Evolutionary conservation across 768 basidiomycete species (phyloP), one percentile per base, ranked within the genome.

Genomic region (Coprinellus micaceus): DNA sequence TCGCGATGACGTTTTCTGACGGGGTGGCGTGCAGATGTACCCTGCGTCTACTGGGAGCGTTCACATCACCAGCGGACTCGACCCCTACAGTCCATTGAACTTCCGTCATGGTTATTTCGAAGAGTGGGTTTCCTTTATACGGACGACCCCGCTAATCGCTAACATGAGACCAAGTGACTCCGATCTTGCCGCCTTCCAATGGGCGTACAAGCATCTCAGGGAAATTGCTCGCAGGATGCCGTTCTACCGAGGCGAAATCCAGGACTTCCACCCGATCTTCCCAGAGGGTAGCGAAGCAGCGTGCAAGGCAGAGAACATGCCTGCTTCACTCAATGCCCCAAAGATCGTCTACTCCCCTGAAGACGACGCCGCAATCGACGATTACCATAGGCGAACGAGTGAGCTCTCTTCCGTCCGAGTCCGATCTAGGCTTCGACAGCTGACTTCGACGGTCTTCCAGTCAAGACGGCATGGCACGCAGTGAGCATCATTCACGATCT

Each of bases 201-300:
- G 81, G 74, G 71, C 63, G 0, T 87, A 85, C 66, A 88, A 87
- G 60, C 76, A 74, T 52, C 53, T 64, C 3, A 75, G 84, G 1
- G 85, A 88, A 67, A 59, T 82, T 10, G 69, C 72, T 3, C 77
- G 86, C 33, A 80, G 85, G 15, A 82, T 84, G 78, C 62, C 70
- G 4, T 48, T 60, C 26, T 78, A 72, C 59, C 69, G 73, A 40
- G 79, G 80, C 1, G 78, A 77, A 50, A 60, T 71, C 7, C 41
- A 54, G 13, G 54, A 57, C 3, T 68, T 61, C 0, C 75, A 80
- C 58, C 79, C 78, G 0, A 52, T 37, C 11, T 80, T 75, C 60
- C 66, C 71, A 24, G 61, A 62, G 33, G 71, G 65, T 33, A 75
- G 70, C 44, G 60, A 64, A 2, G 75, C 74, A 6, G 66, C 65